Evolutionary conservation across 176 grass and related monocot genomes (phyloP), one percentile per base, ranked within the genome.

Genomic region (Eragrostis curvula): DNA sequence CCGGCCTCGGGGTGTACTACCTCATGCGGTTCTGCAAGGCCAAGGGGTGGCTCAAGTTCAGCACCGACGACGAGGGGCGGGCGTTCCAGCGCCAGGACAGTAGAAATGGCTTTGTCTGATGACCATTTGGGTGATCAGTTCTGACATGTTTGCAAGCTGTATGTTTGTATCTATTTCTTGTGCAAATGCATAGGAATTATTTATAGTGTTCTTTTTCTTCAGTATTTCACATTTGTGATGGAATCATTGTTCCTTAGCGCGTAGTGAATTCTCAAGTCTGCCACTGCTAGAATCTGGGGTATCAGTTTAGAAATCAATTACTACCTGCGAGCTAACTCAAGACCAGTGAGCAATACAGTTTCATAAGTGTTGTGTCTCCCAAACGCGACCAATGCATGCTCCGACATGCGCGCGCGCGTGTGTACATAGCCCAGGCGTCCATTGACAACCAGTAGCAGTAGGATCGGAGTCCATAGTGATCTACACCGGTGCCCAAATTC

Each of bases 11-110:
- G 0, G 77, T 97, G 13, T 84, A 94, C 84, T 93, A 71, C 69
- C 40, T 91, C 57, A 91, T 94, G 95, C 28, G 6, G 12, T 68
- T 85, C 47, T 97, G 92, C 60, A 97, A 87, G 81, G 53, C 45
- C 4, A 87, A 52, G 8, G 85, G 86, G 1, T 92, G 81, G 29
- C 63, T 97, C 30, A 65, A 77, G 46, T 97, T 94, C 78, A 79
- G 41, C 69, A 72, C 43, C 8, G 86, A 24, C 9, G 86, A 79
- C 6, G 79, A 63, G 5, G 86, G 8, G 17, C 72, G 27, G 39
- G 30, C 1, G 45, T 84, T 60, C 32, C 51, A 75, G 17, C 71
- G 29, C 13, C 71, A 87, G 74, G 80, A 57, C 8, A 57, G 60
- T 18, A 88, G 40, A 7, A 73, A 17, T 32, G 61, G 32, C n/a